Conservation (phyloP, 768 basidiomycete species). For the Obba rivulosa region DNA sequence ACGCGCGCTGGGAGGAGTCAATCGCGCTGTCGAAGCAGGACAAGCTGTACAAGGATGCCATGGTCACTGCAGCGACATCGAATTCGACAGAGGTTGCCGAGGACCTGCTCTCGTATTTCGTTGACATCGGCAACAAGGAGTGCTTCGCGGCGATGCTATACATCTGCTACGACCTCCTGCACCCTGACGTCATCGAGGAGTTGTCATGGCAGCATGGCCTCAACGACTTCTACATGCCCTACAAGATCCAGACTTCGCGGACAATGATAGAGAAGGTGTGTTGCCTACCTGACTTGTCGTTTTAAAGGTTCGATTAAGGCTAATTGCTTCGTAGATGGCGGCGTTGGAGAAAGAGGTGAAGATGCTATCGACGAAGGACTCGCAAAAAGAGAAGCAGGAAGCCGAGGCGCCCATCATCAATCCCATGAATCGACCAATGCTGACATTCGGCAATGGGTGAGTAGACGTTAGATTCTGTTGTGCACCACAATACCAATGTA, state of each 20-base stretch:
- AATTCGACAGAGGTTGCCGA: conserved; percentile 86
- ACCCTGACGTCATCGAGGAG: conserved; percentile 89
- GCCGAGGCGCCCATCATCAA: conserved; percentile 86
- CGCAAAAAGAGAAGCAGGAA: conserved; percentile 85
- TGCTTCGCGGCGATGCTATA: conserved; percentile 90
- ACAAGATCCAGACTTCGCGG: conserved; percentile 83
- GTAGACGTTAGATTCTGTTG: conserved; percentile 1
- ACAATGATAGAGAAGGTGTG: conserved; percentile 69
- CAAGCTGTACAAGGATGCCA: conserved; percentile 95
- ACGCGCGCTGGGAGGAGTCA: conserved; percentile 92
- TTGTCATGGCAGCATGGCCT: conserved; percentile 94
- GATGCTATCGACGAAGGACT: conserved; percentile 82
- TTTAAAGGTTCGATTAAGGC: conserved; percentile 1
- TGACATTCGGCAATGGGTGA: conserved; percentile 72
- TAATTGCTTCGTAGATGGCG: conserved; percentile 44
- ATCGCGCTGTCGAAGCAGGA: conserved; percentile 94
- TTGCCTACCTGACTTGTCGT: not conserved
- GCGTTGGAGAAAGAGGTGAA: conserved; percentile 84
- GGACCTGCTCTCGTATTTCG: conserved; percentile 93
- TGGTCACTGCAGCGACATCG: conserved; percentile 88
- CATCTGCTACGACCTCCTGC: conserved; percentile 92
- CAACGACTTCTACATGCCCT: conserved; percentile 98
- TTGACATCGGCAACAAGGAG: conserved; percentile 98
- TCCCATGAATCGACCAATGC: conserved; percentile 56
- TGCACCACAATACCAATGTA: conserved; percentile 5